Base-by-base conservation (phyloP, 371 early-diverging fungal species). In the Rhizopus microsporus region DNA sequence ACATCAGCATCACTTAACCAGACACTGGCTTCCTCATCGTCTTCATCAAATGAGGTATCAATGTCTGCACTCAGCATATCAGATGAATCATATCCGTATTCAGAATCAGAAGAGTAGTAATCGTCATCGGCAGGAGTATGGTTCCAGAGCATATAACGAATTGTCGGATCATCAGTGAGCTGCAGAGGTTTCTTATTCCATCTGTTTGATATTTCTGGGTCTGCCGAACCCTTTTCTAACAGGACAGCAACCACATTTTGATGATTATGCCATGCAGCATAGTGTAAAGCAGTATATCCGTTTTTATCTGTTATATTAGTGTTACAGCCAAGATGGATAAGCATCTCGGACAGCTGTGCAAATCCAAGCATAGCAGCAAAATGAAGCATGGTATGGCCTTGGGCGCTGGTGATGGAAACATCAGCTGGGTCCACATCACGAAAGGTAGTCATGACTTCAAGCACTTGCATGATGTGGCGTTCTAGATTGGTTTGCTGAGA, bases 361-460 rank as follows among this genome's bases (percentile, higher is more conserved):
- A 69, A 77, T 1, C 74, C 74, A 30, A 74, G 60, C 62, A 77
- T 77, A 31, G 64, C 64, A 30, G 75, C 74, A 1, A 74, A 60
- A 60, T 77, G 78, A 7, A 77, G 65, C 78, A 77, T 70, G 5
- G 70, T 77, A 38, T 77, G 78, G 4, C 72, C 69, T 43, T 77
- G 78, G 4, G 63, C 57, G 50, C 59, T 74, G 0, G 71, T 63
- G 4, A 72, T 54, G 1, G 75, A 77, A 9, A 75, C 63, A 59
- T 72, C 70, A 4, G 56, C 56, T 17, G 68, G 54, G 17, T 69
- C 52, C 7, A 74, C 77, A 51, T 74, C 64, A 39, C 62, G 69
- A 53, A 74, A 65, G 5, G 72, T 72, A 49, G 65, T 58, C 69
- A 77, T 77, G 37, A 77, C 68, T 56, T 74, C 51, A 3, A 72